Base-by-base conservation (phyloP, 2,329 filamentous ascomycete species). In the Byssoonygena ceratinophila region DNA sequence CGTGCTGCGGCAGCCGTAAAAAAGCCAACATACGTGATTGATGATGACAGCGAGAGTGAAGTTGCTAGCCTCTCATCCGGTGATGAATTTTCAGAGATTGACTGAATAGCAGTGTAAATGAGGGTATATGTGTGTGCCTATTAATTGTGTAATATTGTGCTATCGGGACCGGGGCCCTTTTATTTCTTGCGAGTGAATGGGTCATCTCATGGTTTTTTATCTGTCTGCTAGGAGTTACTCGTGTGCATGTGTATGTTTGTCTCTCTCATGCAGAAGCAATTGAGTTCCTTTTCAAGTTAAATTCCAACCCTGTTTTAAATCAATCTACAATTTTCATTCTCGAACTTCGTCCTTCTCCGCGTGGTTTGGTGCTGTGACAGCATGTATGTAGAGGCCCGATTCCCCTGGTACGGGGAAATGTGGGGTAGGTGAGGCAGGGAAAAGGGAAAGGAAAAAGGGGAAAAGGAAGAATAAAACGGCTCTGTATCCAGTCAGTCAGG, bases 1-100 rank as follows among this genome's bases (percentile, higher is more conserved):
- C 69, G 71, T 47, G 68, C 69, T n/a, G 69, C 70, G 16, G 57
- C 68, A 4, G 62, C 63, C 4, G 61, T 63, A 46, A 72, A 71
- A 60, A 71, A 72, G 55, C 57, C 61, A 14, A 64, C 61, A 4
- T 73, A 74, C 53, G 64, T 68, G 41, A 65, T 73, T 49, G 69
- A 70, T 20, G 64, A 67, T 56, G 67, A 69, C n/a, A 68, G 64
- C 49, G 67, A 67, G 46, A 64, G 67, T 37, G 61, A 61, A 29
- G 61, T 52, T 37, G 56, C 50, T 25, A 52, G 43, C 8, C 64
- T 61, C n/a, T 62, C 58, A 29, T 68, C 65, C 1, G 66, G 58
- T 12, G 70, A 71, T 60, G 71, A 70, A 55, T 72, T 71, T 58
- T 59, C 57, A 23, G 60, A 62, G 55, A 52, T 55, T 50, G 60